phyloP scores from a whole-genome alignment of 306 rosid species.

The Begonia loranthoides region DNA sequence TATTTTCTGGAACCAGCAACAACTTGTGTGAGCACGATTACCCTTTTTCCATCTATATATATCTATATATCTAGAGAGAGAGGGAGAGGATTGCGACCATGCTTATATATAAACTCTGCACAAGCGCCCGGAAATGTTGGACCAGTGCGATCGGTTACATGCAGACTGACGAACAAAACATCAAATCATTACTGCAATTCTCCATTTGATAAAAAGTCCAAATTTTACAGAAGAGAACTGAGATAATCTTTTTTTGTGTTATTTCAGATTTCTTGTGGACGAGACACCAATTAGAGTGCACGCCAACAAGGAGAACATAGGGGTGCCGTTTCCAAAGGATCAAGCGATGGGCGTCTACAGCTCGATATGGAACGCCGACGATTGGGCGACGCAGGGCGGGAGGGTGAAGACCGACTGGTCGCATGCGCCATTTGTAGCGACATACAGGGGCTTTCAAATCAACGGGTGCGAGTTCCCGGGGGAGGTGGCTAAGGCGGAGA shows the following conservation, averaged over 20 bases:
- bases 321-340: conserved; percentile 74
- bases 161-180: no score
- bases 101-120: no score
- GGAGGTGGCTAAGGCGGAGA: conserved; percentile 20
- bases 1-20: conserved; percentile 85
- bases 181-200: no score
- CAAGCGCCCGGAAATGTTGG: no score
- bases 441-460: conserved; percentile 58
- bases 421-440: conserved; percentile 67
- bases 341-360: conserved; percentile 96
- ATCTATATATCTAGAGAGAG: no score
- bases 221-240: no score
- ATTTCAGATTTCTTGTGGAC: conserved; percentile 55
- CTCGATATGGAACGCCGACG: conserved; percentile 94
- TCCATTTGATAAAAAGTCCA: no score
- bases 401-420: conserved; percentile 91
- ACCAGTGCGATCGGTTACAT: no score
- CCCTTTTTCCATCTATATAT: no score
- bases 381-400: conserved; percentile 99
- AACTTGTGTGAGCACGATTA: conserved; percentile 49
- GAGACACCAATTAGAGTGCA: conserved; percentile 85
- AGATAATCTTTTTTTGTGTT: no score
- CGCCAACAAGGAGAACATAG: conserved; percentile 70
- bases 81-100: no score
- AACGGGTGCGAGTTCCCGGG: conserved; percentile 47